Percentiles rank a stretch among this genome's conserved stretches.
Evolutionary conservation across 1,139 yeast species (phyloP).

Genomic region (Scheffersomyces lignicola): DNA sequence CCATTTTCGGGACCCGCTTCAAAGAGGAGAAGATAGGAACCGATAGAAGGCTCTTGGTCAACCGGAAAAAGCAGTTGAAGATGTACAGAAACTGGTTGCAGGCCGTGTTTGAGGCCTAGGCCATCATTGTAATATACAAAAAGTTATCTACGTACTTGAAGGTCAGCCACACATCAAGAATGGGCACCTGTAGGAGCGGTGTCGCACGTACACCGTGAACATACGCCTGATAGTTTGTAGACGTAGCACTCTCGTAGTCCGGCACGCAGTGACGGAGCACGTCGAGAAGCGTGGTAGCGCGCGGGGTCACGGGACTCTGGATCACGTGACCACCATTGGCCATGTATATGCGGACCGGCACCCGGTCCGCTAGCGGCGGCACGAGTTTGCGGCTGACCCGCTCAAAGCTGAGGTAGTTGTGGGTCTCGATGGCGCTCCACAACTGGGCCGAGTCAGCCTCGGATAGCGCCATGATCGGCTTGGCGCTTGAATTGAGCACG

Average conservation of each 20-base stretch:
- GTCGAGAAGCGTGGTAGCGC: constrained; percentile 35
- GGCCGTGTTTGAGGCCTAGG: constrained; percentile 62
- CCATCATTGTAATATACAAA: constrained; percentile 53
- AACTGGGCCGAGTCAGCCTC: constrained; percentile 55
- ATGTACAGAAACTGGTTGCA: constrained; percentile 98
- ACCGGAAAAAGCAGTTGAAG: constrained; percentile 85
- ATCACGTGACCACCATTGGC: constrained; percentile 47
- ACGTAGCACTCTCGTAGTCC: constrained; percentile 29
- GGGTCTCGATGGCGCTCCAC: constrained; percentile 53
- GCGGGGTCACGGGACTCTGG: constrained; percentile 48
- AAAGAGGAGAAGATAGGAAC: constrained; percentile 76
- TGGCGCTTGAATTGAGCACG: constrained; percentile 71
- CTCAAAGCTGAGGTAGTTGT: no score
- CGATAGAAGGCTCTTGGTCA: constrained; percentile 86
- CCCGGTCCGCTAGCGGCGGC: constrained; percentile 34
- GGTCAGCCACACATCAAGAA: constrained; percentile 53
- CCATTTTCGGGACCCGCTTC: constrained; percentile 69
- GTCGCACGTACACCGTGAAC: constrained; percentile 68
- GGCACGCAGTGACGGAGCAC: constrained; percentile 45
- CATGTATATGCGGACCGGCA: constrained; percentile 64
- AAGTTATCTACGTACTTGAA: constrained; percentile 75
- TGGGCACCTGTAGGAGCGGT: constrained; percentile 32
- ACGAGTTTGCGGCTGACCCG: no score
- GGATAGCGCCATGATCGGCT: constrained; percentile 72
- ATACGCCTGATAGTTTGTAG: constrained; percentile 37